Percentiles rank a stretch among this genome's conserved stretches.
phyloP scores from a whole-genome alignment of 2,329 filamentous ascomycete species.

The Sordariomycetes sp. region DNA sequence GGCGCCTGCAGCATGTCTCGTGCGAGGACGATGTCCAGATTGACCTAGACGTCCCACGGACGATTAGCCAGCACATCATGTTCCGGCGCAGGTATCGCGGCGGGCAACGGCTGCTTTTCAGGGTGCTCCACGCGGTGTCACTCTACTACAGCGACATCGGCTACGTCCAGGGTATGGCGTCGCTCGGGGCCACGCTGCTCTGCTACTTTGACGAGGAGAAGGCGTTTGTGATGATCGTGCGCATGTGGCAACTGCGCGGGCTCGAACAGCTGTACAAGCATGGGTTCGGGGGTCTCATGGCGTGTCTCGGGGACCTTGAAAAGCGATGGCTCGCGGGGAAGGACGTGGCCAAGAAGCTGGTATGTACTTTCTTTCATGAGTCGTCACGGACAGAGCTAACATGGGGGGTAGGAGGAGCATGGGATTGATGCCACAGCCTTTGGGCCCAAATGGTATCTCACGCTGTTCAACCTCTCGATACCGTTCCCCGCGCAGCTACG shows the following conservation, averaged over 20 bases:
- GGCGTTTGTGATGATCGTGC: slow-evolving; percentile 91
- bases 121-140: slow-evolving; percentile 82
- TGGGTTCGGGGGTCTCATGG: slow-evolving; percentile 79
- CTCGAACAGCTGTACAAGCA: slow-evolving; percentile 72
- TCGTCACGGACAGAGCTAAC: neutral
- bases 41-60: slow-evolving; percentile 89
- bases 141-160: slow-evolving; percentile 84
- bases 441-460: slow-evolving; percentile 93
- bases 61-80: slow-evolving; percentile 94
- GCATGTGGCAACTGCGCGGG: slow-evolving; percentile 81
- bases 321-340: slow-evolving; percentile 65
- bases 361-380: slow-evolving; percentile 29
- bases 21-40: slow-evolving; percentile 94
- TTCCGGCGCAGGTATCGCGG: slow-evolving; percentile 85
- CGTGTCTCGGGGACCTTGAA: slow-evolving; percentile 75
- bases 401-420: slow-evolving; percentile 47
- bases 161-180: slow-evolving; percentile 97
- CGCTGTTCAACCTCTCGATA: slow-evolving; percentile 92
- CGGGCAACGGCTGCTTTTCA: slow-evolving; percentile 81
- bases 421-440: slow-evolving; percentile 83
- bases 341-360: slow-evolving; percentile 69
- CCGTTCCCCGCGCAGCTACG: slow-evolving; percentile 89
- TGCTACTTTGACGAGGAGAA: slow-evolving; percentile 96
- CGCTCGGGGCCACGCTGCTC: slow-evolving; percentile 78
- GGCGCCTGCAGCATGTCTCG: slow-evolving; percentile 56